Conservation (phyloP, 345 rosid species). For the thale cress (Arabidopsis thaliana) region DNA sequence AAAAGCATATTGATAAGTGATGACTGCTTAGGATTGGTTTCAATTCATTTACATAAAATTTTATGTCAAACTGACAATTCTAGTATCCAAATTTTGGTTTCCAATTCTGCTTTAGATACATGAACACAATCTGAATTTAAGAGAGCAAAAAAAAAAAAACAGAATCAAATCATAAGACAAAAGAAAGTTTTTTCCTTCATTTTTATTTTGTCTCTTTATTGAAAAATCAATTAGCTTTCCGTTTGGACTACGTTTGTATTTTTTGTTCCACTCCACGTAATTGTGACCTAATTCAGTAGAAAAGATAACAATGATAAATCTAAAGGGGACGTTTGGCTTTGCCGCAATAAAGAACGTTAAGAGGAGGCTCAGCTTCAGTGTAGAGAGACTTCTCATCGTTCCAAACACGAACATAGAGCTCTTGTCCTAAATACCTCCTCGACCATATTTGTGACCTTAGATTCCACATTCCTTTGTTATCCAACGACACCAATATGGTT, state of each 20-base stretch:
- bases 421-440: slow-evolving; percentile 72
- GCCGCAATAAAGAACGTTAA: slow-evolving; percentile 52
- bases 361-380: slow-evolving; percentile 52
- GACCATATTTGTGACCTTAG: slow-evolving; percentile 80
- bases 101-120: background rate
- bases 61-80: background rate
- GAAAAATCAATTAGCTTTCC: slow-evolving; percentile 11
- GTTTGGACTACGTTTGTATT: slow-evolving; percentile 22
- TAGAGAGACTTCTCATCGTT: slow-evolving; percentile 51
- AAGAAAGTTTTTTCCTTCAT: background rate
- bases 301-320: slow-evolving; percentile 25
- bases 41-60: background rate
- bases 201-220: slow-evolving; percentile 32
- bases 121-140: slow-evolving; percentile 4
- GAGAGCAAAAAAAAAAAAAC: background rate
- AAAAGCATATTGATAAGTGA: background rate
- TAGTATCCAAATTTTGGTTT: background rate
- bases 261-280: background rate
- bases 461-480: slow-evolving; percentile 97
- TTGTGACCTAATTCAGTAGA: slow-evolving; percentile 22
- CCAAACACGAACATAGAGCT: slow-evolving; percentile 76
- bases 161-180: slow-evolving; percentile 3
- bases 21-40: background rate
- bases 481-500: slow-evolving; percentile 68
- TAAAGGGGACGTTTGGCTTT: slow-evolving; percentile 42